Evolutionary conservation across 371 early-diverging fungal species (phyloP).

Genomic region (Mucor racemosus): DNA sequence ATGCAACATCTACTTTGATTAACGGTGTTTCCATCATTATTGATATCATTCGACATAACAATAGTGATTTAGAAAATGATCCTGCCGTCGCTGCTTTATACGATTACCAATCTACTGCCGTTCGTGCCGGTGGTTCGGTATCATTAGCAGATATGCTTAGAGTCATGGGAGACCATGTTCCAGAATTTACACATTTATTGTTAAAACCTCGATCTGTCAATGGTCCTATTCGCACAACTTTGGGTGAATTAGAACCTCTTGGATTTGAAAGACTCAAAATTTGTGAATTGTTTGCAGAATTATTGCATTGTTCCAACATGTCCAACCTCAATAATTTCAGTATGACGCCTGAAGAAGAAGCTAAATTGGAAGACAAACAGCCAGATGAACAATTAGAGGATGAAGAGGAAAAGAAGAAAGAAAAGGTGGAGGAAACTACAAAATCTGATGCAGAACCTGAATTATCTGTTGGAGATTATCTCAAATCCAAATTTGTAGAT

Average conservation of each 20-base stretch:
- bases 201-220: conserved; percentile 54
- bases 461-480: conserved; percentile 58
- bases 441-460: background rate
- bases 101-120: conserved; percentile 20
- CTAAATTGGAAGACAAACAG: background rate
- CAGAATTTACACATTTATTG: conserved; percentile 68
- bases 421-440: background rate
- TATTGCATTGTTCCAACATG: conserved; percentile 89
- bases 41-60: conserved; percentile 93
- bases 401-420: conserved; percentile 1
- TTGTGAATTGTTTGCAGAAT: conserved; percentile 95
- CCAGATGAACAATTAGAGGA: background rate
- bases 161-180: conserved; percentile 73
- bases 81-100: conserved; percentile 34
- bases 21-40: conserved; percentile 93
- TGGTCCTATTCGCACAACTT: conserved; percentile 64
- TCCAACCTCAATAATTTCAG: conserved; percentile 29
- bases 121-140: conserved; percentile 24
- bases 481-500: conserved; percentile 68
- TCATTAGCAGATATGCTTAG: conserved; percentile 80
- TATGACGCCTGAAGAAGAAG: conserved; percentile 6
- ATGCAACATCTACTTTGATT: conserved; percentile 80
- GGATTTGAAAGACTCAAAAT: conserved; percentile 93
- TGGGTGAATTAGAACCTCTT: conserved; percentile 75
- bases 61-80: conserved; percentile 51